These are phyloP conservation scores for Xerocomus amazonicus DNA, from an alignment of 1,284 basidiomycete species.

Conservation along the genomic window DNA sequence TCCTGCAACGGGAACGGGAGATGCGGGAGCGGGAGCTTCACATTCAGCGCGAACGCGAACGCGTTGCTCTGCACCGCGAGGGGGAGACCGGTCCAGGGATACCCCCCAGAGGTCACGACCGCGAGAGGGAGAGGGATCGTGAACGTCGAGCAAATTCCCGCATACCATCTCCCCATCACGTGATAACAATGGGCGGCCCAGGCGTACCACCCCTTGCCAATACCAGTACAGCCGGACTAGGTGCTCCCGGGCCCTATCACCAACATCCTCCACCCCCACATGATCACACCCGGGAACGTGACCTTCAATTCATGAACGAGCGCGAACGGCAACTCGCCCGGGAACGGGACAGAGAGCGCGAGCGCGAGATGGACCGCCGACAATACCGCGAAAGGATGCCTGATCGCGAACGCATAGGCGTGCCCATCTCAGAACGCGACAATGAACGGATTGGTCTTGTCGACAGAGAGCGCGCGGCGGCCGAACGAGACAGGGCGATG, in stretches of 20 bases:
- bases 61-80: slow-evolving; percentile 28
- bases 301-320: slow-evolving; percentile 20
- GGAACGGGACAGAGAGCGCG: slow-evolving; percentile 30
- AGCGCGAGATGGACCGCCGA: slow-evolving; percentile 29
- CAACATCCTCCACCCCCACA: slow-evolving; percentile 16
- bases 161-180: slow-evolving; percentile 24
- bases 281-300: slow-evolving; percentile 26
- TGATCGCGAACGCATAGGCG: slow-evolving; percentile 26
- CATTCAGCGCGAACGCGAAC: slow-evolving; percentile 29
- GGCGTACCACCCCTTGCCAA: slow-evolving; percentile 10
- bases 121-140: slow-evolving; percentile 30
- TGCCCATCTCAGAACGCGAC: slow-evolving; percentile 22
- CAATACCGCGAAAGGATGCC: slow-evolving; percentile 28
- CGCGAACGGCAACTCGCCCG: slow-evolving; percentile 28
- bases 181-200: slow-evolving; percentile 8
- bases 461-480: slow-evolving; percentile 24
- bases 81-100: slow-evolving; percentile 29
- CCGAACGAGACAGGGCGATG: slow-evolving; percentile 25
- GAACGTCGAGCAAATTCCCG: slow-evolving; percentile 28
- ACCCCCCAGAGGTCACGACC: slow-evolving; percentile 22
- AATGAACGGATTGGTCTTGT: slow-evolving; percentile 14
- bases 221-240: slow-evolving; percentile 17
- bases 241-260: slow-evolving; percentile 20
- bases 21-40: slow-evolving; percentile 27
- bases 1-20: slow-evolving; percentile 24